Evolutionary conservation across 441 rosid species (phyloP).

Genomic region (Iberis amara): DNA sequence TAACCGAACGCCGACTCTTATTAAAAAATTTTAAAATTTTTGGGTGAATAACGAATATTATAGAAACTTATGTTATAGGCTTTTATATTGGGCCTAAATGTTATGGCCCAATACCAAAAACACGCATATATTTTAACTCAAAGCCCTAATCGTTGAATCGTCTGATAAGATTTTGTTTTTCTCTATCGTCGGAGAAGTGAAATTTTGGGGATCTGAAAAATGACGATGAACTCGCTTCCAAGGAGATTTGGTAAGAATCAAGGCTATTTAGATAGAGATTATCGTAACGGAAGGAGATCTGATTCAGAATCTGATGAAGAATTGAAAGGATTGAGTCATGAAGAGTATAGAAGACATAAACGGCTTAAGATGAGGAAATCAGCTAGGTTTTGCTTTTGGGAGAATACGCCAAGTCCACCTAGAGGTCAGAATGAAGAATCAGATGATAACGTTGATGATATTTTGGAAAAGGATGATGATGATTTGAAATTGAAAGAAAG

Average conservation of each 20-base stretch:
- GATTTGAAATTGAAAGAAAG: slow-evolving; percentile 32
- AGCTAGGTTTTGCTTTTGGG: slow-evolving; percentile 58
- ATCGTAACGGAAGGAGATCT: slow-evolving; percentile 42
- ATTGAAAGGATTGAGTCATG: slow-evolving; percentile 59
- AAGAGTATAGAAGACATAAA: slow-evolving; percentile 73
- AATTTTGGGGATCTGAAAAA: slow-evolving; percentile 9
- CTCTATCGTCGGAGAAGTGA: neutral
- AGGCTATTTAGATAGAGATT: slow-evolving; percentile 39
- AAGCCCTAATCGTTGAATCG: slow-evolving; percentile 20
- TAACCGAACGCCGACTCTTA: too few relatives aligned
- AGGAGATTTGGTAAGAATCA: slow-evolving; percentile 52
- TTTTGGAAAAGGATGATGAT: slow-evolving; percentile 36
- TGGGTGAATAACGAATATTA: neutral
- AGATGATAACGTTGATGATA: slow-evolving; percentile 43
- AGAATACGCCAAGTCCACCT: slow-evolving; percentile 77
- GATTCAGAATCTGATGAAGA: slow-evolving; percentile 88
- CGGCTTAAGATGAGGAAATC: slow-evolving; percentile 78
- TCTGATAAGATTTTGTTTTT: slow-evolving; percentile 6
- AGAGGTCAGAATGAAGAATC: slow-evolving; percentile 42
- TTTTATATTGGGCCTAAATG: too few relatives aligned
- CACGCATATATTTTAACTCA: neutral
- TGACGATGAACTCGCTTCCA: slow-evolving; percentile 48
- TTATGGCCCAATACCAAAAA: slow-evolving; percentile 4
- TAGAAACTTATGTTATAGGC: neutral
- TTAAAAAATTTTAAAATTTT: too few relatives aligned